Conservation (phyloP, 768 basidiomycete species). For the Kwoniella sp. region DNA sequence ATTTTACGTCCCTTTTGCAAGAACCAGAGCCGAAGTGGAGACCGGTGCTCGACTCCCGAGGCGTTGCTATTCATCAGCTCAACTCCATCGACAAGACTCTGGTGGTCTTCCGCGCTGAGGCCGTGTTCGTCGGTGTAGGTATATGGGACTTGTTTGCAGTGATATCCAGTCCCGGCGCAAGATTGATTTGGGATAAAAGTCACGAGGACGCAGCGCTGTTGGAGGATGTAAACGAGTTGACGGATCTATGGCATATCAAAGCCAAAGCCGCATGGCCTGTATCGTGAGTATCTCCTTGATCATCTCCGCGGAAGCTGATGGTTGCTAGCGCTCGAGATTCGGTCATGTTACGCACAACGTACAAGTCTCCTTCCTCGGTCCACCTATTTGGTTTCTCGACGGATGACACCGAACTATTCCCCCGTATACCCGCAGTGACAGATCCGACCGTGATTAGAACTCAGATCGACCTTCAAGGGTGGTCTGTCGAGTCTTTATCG, state of each 20-base stretch:
- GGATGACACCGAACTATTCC: conserved; percentile 82
- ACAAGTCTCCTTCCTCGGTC: conserved; percentile 90
- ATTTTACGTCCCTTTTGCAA: conserved; percentile 92
- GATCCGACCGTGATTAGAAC: conserved; percentile 81
- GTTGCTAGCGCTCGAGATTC: conserved; percentile 77
- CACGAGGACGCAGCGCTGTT: conserved; percentile 79
- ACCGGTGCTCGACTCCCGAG: conserved; percentile 67
- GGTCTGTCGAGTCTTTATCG: conserved; percentile 92
- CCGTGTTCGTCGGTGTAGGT: conserved; percentile 91
- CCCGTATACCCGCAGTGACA: conserved; percentile 57
- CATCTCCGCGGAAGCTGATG: neutral
- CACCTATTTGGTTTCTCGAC: conserved; percentile 94
- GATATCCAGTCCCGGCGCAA: conserved; percentile 78
- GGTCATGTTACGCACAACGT: conserved; percentile 87
- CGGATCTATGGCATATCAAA: conserved; percentile 89
- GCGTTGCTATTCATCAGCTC: conserved; percentile 90
- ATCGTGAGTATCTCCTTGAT: conserved; percentile 68
- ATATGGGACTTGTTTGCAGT: conserved; percentile 91
- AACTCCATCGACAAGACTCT: conserved; percentile 96
- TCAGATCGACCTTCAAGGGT: conserved; percentile 96
- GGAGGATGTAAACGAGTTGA: conserved; percentile 73
- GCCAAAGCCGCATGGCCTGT: conserved; percentile 90
- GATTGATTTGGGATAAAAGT: conserved; percentile 80
- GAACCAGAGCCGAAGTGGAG: conserved; percentile 99
- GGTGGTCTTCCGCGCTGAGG: conserved; percentile 92